phyloP scores from a whole-genome alignment of 2,329 filamentous ascomycete species.

The Trichoderma semiorbis region DNA sequence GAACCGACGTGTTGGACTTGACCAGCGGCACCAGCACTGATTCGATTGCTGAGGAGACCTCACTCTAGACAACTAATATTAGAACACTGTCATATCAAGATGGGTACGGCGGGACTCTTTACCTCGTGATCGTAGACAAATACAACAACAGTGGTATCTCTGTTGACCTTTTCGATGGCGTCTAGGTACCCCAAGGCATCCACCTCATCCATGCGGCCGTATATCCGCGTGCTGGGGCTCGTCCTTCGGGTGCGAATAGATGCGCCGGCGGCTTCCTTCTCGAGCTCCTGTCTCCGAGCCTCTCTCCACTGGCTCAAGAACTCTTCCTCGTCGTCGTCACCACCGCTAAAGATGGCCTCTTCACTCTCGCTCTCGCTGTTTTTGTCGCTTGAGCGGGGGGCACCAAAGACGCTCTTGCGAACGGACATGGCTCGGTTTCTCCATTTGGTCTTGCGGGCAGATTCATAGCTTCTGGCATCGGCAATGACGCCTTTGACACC shows the following conservation, averaged over 20 bases:
- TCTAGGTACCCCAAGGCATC: constrained; percentile 93
- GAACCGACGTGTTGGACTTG: constrained; percentile 63
- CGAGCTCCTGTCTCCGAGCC: constrained; percentile 72
- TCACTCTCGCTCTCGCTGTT: constrained; percentile 47
- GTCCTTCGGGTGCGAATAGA: constrained; percentile 62
- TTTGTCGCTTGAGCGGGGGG: constrained; percentile 29
- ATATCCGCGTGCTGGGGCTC: constrained; percentile 73
- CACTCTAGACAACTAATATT: constrained; percentile 55
- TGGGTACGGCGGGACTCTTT: constrained; percentile 32
- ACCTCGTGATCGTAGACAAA: constrained; percentile 90
- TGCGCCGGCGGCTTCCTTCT: constrained; percentile 54
- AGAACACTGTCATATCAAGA: constrained; percentile 12
- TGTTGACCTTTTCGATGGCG: constrained; percentile 83
- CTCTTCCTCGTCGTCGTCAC: constrained; percentile 62
- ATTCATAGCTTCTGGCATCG: constrained; percentile 74
- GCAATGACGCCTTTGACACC: constrained; percentile 86
- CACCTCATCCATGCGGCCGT: constrained; percentile 76
- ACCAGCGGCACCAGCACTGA: constrained; percentile 74
- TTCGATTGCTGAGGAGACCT: constrained; percentile 75
- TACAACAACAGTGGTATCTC: constrained; percentile 82
- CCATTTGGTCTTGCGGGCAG: constrained; percentile 57
- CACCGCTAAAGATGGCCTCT: constrained; percentile 39
- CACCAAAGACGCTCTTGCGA: constrained; percentile 54
- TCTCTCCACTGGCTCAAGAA: constrained; percentile 87
- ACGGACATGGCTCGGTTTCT: constrained; percentile 50